These are phyloP conservation scores for Moesziomyces sp. DNA, from an alignment of 1,284 basidiomycete genomes.

Conservation along the genomic window DNA sequence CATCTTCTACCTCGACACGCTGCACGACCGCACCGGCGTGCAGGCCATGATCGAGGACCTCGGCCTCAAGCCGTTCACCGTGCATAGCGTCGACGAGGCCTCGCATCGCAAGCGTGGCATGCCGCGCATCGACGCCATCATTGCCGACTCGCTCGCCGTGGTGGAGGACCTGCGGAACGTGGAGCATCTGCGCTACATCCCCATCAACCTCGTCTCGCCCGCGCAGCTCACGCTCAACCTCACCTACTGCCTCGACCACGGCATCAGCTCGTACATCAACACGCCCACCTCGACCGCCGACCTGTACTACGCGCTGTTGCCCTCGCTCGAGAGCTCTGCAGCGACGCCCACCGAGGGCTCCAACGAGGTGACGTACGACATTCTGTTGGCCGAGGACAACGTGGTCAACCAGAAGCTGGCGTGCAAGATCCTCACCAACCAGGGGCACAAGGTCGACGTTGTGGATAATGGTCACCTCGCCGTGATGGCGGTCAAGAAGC, in stretches of 20 bases:
- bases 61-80: slow-evolving; percentile 82
- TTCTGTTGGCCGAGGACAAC: slow-evolving; percentile 97
- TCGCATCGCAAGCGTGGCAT: slow-evolving; percentile 78
- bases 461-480: slow-evolving; percentile 96
- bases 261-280: slow-evolving; percentile 88
- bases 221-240: slow-evolving; percentile 66
- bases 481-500: slow-evolving; percentile 85
- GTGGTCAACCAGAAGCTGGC: slow-evolving; percentile 97
- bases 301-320: slow-evolving; percentile 88
- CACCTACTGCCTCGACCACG: slow-evolving; percentile 82
- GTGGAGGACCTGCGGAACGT: slow-evolving; percentile 90
- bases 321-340: slow-evolving; percentile 92
- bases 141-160: slow-evolving; percentile 86
- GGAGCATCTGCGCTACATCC: slow-evolving; percentile 95
- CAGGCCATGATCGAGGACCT: slow-evolving; percentile 82
- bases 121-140: slow-evolving; percentile 93
- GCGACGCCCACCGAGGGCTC: slow-evolving; percentile 80
- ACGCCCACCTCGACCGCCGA: slow-evolving; percentile 90
- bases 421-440: slow-evolving; percentile 95
- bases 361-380: slow-evolving; percentile 87
- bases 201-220: slow-evolving; percentile 87
- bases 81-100: slow-evolving; percentile 82
- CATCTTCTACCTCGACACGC: slow-evolving; percentile 89
- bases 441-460: slow-evolving; percentile 94
- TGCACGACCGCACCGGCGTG: slow-evolving; percentile 81